Conservation (phyloP, 495 filamentous ascomycete species). For the Hypoxylon perforatum region DNA sequence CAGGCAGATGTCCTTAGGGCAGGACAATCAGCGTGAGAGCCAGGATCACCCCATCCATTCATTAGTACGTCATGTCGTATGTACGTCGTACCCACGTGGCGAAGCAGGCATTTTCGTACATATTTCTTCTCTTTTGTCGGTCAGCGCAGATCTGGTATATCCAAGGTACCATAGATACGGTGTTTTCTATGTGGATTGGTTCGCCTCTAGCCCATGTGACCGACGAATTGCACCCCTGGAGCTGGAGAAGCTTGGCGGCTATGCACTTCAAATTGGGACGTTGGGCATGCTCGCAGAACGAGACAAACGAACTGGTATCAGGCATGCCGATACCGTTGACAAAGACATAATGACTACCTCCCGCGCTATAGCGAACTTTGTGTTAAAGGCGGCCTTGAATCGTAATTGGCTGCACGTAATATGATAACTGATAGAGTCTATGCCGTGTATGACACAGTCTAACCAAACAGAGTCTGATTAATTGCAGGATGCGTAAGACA, state of each 20-base stretch:
- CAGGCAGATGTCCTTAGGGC: conserved; percentile 16
- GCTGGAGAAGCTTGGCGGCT: conserved; percentile 21
- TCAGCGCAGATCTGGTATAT: conserved; percentile 12
- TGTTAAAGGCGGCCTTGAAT: not conserved
- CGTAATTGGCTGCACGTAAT: conserved; percentile 2
- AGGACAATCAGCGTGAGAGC: conserved; percentile 20
- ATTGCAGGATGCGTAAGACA: conserved; percentile 2
- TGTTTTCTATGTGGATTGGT: conserved; percentile 15
- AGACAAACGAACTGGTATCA: conserved; percentile 7
- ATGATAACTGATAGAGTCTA: not conserved
- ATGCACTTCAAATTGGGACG: conserved; percentile 25
- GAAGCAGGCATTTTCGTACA: conserved; percentile 26
- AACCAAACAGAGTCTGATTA: not conserved
- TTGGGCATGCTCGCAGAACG: conserved; percentile 40
- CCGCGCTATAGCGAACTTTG: not conserved
- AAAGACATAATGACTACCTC: not conserved
- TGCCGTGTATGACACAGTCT: conserved; percentile 1
- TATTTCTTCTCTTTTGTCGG: conserved; percentile 2
- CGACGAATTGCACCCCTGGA: conserved; percentile 10
- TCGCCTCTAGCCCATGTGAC: conserved; percentile 25
- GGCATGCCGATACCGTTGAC: conserved; percentile 18
- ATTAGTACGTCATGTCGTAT: conserved; percentile 33
- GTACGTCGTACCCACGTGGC: conserved; percentile 31
- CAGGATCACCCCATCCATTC: conserved; percentile 17
- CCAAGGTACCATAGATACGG: conserved; percentile 27